These are phyloP conservation scores for Metschnikowia baotianmanensis DNA, from an alignment of 805 yeast genomes.

Conservation along the genomic window DNA sequence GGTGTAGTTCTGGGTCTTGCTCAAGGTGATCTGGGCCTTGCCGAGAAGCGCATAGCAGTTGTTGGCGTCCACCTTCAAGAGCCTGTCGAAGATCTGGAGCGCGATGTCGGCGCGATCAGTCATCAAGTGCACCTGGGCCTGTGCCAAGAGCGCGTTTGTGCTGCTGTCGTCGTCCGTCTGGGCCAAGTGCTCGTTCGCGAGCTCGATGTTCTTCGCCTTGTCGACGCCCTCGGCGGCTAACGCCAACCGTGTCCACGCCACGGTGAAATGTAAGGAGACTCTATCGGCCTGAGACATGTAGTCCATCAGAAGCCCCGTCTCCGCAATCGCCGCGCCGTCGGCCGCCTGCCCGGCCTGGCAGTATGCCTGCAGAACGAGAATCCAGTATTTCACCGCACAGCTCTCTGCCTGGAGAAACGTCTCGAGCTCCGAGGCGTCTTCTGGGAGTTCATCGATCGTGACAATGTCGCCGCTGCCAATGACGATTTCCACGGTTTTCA, in stretches of 20 bases:
- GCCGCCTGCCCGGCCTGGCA: conserved; percentile 54
- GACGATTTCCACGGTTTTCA: conserved; percentile 60
- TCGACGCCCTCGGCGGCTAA: conserved; percentile 24
- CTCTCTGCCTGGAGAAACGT: conserved; percentile 77
- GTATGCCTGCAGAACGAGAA: conserved; percentile 78
- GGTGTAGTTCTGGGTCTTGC: conserved; percentile 62
- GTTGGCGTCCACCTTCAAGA: conserved; percentile 51
- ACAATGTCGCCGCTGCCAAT: conserved; percentile 77
- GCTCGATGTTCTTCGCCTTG: conserved; percentile 23
- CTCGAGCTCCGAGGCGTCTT: conserved; percentile 82
- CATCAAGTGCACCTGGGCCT: conserved; percentile 61
- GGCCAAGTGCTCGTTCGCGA: conserved; percentile 25
- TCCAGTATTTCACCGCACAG: conserved; percentile 77
- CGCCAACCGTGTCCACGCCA: conserved; percentile 71
- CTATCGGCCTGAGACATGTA: conserved; percentile 41
- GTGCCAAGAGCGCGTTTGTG: conserved; percentile 53
- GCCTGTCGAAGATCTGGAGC: conserved; percentile 60
- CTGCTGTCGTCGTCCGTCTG: conserved; percentile 22
- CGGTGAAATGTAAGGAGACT: conserved; percentile 55
- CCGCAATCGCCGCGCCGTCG: conserved; percentile 64
- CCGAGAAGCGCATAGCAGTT: conserved; percentile 79
- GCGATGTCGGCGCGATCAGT: conserved; percentile 70
- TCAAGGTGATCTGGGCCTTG: conserved; percentile 76
- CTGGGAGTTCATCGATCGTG: conserved; percentile 82
- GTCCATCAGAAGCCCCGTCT: conserved; percentile 51